Percentiles rank a stretch among this genome's conserved stretches.
Conservation (phyloP, 2,329 filamentous ascomycete genomes). For the Neophaeococcomyces aloes region DNA sequence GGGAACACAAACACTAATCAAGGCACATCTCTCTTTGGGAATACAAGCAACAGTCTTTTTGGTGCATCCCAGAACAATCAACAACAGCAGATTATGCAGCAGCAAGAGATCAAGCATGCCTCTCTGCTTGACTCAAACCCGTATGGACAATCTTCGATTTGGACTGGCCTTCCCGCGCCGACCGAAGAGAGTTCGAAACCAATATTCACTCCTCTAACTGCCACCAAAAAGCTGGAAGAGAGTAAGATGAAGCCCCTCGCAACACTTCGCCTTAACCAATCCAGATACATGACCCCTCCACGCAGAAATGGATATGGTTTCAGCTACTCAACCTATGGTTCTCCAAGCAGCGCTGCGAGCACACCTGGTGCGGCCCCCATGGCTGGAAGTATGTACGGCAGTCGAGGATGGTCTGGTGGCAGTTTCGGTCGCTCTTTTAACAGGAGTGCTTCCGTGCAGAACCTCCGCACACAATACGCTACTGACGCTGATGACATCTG, state of each 20-base stretch:
- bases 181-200: conserved; percentile 66
- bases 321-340: conserved; percentile 84
- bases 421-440: conserved; percentile 61
- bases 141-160: conserved; percentile 80
- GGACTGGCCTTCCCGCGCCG: conserved; percentile 58
- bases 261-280: conserved; percentile 47
- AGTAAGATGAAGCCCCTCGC: conserved; percentile 39
- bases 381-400: conserved; percentile 30
- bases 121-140: conserved; percentile 76
- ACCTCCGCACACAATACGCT: conserved; percentile 68
- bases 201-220: conserved; percentile 77
- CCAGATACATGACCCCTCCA: conserved; percentile 72
- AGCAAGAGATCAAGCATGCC: conserved; percentile 56
- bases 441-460: conserved; percentile 84
- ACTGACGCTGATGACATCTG: conserved; percentile 71
- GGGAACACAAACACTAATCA: conserved; percentile 30
- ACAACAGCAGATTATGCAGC: conserved; percentile 40
- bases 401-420: conserved; percentile 33
- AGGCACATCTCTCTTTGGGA: conserved; percentile 33
- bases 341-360: conserved; percentile 59
- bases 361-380: conserved; percentile 48
- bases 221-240: conserved; percentile 64
- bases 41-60: conserved; percentile 36
- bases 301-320: conserved; percentile 77
- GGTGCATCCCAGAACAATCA: conserved; percentile 44